phyloP scores from a whole-genome alignment of 1,139 yeast genomes.

The Candida anutae region DNA sequence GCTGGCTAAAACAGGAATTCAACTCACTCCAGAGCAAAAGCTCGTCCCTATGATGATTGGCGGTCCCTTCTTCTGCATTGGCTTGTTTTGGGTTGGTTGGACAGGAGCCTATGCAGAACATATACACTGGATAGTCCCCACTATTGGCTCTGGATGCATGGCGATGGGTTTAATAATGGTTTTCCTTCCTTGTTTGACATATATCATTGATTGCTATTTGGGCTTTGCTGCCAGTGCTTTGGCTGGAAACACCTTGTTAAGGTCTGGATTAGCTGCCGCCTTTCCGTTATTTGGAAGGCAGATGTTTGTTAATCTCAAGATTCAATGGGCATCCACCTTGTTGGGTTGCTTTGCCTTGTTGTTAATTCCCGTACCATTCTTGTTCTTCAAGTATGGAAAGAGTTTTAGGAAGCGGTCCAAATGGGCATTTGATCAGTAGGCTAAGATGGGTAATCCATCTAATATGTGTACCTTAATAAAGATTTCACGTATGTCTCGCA shows the following conservation, averaged over 20 bases:
- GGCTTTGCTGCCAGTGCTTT: constrained; percentile 83
- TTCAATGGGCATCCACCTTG: constrained; percentile 78
- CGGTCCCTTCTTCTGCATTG: constrained; percentile 63
- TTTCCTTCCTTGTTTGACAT: constrained; percentile 70
- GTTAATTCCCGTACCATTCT: constrained; percentile 68
- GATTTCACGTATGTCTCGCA: too few relatives aligned
- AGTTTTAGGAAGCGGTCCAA: constrained; percentile 53
- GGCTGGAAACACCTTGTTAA: constrained; percentile 76
- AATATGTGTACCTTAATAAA: too few relatives aligned
- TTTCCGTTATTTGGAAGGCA: constrained; percentile 47
- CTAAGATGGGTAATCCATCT: too few relatives aligned
- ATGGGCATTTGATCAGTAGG: constrained; percentile 57
- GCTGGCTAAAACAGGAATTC: constrained; percentile 43
- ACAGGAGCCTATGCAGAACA: constrained; percentile 61
- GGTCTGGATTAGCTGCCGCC: constrained; percentile 51
- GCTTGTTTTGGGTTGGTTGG: constrained; percentile 84
- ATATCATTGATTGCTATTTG: constrained; percentile 73
- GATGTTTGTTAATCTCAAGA: constrained; percentile 69
- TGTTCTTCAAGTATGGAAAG: constrained; percentile 62
- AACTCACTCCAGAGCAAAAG: constrained; percentile 76
- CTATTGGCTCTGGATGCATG: constrained; percentile 60
- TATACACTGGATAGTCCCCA: constrained; percentile 81
- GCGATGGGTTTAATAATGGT: constrained; percentile 73
- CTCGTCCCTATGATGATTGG: constrained; percentile 69
- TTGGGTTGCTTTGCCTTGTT: constrained; percentile 60